These are phyloP conservation scores for Mucor indicus DNA, from an alignment of 371 early-diverging fungal species.

Conservation along the genomic window DNA sequence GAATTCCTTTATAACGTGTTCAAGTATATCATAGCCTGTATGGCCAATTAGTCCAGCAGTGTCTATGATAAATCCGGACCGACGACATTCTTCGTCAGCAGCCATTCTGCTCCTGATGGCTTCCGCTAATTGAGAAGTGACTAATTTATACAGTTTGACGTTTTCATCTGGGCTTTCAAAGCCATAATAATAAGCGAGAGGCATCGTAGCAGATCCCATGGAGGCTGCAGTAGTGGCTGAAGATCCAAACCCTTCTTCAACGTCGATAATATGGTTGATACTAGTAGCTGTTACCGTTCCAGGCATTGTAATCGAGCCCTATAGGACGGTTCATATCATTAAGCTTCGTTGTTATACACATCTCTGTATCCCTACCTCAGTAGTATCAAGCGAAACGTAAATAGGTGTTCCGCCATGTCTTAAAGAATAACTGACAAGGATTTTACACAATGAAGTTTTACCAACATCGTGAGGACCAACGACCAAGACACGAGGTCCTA, in stretches of 20 bases:
- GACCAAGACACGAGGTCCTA: conserved; percentile 79
- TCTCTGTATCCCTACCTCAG: conserved; percentile 59
- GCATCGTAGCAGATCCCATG: conserved; percentile 68
- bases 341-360: too few relatives aligned
- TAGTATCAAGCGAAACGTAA: conserved; percentile 84
- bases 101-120: conserved; percentile 65
- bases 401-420: conserved; percentile 74
- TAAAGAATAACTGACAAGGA: conserved; percentile 82
- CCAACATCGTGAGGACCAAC: conserved; percentile 92
- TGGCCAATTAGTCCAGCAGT: conserved; percentile 63
- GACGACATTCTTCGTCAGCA: conserved; percentile 62
- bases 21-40: conserved; percentile 63
- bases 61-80: conserved; percentile 67
- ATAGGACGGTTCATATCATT: too few relatives aligned
- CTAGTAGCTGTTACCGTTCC: conserved; percentile 81
- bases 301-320: conserved; percentile 85
- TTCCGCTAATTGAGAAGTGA: conserved; percentile 61
- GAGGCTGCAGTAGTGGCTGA: conserved; percentile 70
- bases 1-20: conserved; percentile 65
- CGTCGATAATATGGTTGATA: conserved; percentile 72
- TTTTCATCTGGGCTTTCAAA: conserved; percentile 76
- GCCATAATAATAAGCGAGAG: conserved; percentile 92
- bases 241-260: conserved; percentile 84
- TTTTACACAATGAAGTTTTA: conserved; percentile 83
- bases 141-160: conserved; percentile 66